Evolutionary conservation across 306 rosid species (phyloP), one percentile per base, ranked within the genome.

Genomic region (Argentina anserina): DNA sequence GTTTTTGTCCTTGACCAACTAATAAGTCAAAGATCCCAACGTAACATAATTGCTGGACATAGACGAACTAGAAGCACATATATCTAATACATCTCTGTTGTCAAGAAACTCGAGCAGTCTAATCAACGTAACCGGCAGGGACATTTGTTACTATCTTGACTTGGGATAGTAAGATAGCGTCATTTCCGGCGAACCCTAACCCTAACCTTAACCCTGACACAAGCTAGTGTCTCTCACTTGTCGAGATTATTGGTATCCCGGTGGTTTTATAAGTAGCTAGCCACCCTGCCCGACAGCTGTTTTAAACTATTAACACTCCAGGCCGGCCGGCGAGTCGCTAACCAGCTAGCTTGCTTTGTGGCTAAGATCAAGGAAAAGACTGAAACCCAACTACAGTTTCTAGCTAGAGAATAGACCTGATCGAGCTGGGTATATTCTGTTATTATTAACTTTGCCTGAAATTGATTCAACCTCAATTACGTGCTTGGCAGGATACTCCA

Each of bases 1-100:
- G 31, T 28, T 77, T 47, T 77, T 50, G 28, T 23, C 59, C 39
- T 28, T 70, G 43, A 49, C 76, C 65, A 62, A 70, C 46, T 64
- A 61, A 28, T 25, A 3, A 25, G 36, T 67, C 60, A 49, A 69
- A 50, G 21, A 53, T 23, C 37, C 20, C 21, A 60, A 9, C 29
- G 20, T 58, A 25, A 15, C 53, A 23, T 14, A 9, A 17, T 18
- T 76, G 50, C 33, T 25, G 62, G 17, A 7, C 62, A 55, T 31
- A 11, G 26, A 7, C 56, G 12, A 7, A 12, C 63, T 23, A 52
- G 70, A 39, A 29, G 17, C 36, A 11, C 11, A 3, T 5, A 58
- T 28, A 58, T 56, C 34, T 56, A 33, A 6, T 5, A 41, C 31
- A 34, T 31, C 17, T 49, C 47, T 34, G 15, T 50, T 42, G 53